Percentiles rank a stretch among this genome's conserved stretches.
phyloP scores from a whole-genome alignment of 352 stramenopile genomes.

The Phytopythium mirpurense region DNA sequence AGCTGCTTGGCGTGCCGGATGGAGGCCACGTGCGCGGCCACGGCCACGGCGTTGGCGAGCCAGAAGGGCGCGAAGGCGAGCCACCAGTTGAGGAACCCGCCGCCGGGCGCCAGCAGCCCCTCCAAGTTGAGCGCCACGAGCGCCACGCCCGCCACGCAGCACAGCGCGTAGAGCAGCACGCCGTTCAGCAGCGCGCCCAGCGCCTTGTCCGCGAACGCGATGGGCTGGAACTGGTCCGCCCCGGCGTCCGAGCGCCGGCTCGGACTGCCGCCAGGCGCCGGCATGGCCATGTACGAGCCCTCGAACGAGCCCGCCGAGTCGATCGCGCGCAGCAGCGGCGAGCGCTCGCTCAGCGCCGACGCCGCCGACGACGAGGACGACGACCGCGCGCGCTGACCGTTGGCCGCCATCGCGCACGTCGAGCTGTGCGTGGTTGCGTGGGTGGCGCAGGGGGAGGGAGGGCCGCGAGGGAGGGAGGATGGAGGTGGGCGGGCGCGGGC shows the following conservation, averaged over 20 bases:
- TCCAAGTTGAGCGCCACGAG: slow-evolving; percentile 80
- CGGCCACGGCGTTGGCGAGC: slow-evolving; percentile 58
- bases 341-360: slow-evolving; percentile 44
- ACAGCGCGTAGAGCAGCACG: slow-evolving; percentile 71
- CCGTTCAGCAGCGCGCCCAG: slow-evolving; percentile 68
- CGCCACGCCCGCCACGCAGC: slow-evolving; percentile 61
- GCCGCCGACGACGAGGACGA: slow-evolving; percentile 3
- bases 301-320: slow-evolving; percentile 54
- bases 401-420: slow-evolving; percentile 3
- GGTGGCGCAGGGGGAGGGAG: slow-evolving; percentile 6
- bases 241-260: slow-evolving; percentile 23
- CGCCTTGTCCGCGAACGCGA: slow-evolving; percentile 74
- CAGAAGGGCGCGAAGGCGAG: slow-evolving; percentile 79
- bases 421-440: too few species aligned
- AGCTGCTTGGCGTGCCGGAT: slow-evolving; percentile 63
- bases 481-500: neutral
- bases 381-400: slow-evolving; percentile 4
- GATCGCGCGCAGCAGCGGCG: slow-evolving; percentile 59
- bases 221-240: slow-evolving; percentile 57
- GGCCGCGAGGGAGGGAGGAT: neutral
- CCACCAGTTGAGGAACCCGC: slow-evolving; percentile 68
- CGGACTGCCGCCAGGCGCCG: slow-evolving; percentile 16
- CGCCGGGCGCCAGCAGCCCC: slow-evolving; percentile 32
- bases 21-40: slow-evolving; percentile 56
- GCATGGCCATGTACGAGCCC: slow-evolving; percentile 73